Percentiles rank a stretch among this genome's conserved stretches.
These are phyloP conservation scores for Davidsoniella australis DNA, from an alignment of 2,329 filamentous ascomycete genomes.

Conservation along the genomic window DNA sequence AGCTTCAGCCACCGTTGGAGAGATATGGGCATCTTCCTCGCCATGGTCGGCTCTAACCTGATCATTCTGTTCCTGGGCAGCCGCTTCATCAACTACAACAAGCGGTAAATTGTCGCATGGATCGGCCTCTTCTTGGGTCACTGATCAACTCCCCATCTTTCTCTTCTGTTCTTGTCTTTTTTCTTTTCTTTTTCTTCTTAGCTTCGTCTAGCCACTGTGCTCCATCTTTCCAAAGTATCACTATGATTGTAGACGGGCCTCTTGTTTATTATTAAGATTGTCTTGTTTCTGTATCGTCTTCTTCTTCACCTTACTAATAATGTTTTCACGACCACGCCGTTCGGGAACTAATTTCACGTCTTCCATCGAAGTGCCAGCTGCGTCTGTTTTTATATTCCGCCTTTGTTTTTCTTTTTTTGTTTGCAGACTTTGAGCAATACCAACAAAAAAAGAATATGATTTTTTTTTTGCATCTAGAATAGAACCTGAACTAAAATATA, in stretches of 20 bases:
- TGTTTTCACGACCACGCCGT: not conserved
- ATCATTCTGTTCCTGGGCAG: conserved; percentile 39
- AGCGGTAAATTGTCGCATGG: conserved; percentile 3
- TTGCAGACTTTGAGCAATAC: not conserved
- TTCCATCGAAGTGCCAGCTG: too few relatives aligned
- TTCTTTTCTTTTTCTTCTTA: not conserved
- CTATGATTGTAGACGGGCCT: not conserved
- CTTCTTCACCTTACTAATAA: not conserved
- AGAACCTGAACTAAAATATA: too few relatives aligned
- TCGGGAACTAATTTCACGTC: too few relatives aligned
- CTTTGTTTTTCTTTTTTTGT: not conserved
- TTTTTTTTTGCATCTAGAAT: too few relatives aligned
- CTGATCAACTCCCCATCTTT: too few relatives aligned
- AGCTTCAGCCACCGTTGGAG: conserved; percentile 57
- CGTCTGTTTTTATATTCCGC: not conserved
- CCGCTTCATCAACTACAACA: conserved; percentile 36
- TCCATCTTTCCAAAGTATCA: not conserved
- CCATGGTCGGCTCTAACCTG: conserved; percentile 64
- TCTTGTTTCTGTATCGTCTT: not conserved
- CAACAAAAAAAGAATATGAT: not conserved
- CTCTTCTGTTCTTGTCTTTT: not conserved
- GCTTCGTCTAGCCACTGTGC: not conserved
- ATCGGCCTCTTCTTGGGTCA: too few relatives aligned
- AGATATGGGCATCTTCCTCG: conserved; percentile 61
- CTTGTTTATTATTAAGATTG: not conserved